Evolutionary conservation across 306 rosid genomes (phyloP).

Genomic region (Prunus mira): DNA sequence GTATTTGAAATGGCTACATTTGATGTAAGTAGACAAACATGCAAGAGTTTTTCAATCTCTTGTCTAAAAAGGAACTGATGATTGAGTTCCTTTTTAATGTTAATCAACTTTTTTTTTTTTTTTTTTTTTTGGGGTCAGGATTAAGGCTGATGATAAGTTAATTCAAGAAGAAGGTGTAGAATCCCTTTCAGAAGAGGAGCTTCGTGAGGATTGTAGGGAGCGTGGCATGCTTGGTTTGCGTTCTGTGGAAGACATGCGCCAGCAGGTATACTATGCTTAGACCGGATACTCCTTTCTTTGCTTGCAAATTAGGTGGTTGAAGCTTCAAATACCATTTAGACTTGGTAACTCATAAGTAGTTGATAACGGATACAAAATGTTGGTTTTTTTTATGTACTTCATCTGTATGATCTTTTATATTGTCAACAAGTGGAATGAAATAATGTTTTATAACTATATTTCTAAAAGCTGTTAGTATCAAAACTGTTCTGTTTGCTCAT

Average conservation of each 20-base stretch:
- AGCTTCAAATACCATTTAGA: neutral
- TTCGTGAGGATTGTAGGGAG: slow-evolving; percentile 92
- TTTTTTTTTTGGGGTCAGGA: slow-evolving; percentile 35
- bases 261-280: slow-evolving; percentile 55
- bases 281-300: neutral
- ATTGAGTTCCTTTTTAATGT: neutral
- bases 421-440: neutral
- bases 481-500: slow-evolving; percentile 16
- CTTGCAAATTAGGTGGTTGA: neutral
- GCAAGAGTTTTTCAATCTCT: neutral
- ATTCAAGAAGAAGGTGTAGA: slow-evolving; percentile 91
- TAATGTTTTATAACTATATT: neutral
- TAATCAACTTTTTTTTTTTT: neutral
- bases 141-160: slow-evolving; percentile 83
- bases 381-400: neutral
- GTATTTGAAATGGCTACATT: neutral
- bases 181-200: slow-evolving; percentile 95
- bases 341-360: neutral
- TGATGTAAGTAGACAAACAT: neutral
- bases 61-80: neutral
- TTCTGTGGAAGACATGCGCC: slow-evolving; percentile 97
- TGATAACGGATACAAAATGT: neutral
- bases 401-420: neutral
- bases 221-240: slow-evolving; percentile 94
- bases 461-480: neutral